Evolutionary conservation across 2,329 filamentous ascomycete species (phyloP), one percentile per base, ranked within the genome.

Genomic region (Verticillium dahliae): DNA sequence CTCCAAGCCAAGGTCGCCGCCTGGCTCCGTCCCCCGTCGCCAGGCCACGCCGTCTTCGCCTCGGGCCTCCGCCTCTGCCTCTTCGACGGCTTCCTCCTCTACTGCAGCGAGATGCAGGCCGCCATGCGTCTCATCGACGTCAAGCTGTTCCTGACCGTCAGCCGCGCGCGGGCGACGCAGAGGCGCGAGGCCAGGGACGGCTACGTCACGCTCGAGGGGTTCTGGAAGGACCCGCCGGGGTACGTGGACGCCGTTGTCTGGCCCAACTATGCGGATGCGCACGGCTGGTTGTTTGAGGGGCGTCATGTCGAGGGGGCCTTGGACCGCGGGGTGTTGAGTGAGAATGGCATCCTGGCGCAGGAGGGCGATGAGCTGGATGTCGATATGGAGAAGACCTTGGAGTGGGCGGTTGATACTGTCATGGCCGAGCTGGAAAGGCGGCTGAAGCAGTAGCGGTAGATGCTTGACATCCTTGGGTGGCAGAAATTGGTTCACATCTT

Each of bases 231-330:
- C 74, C 95, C 95, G 0, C 92, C 92, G 0, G 93, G 91, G 0
- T 99, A 98, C 73, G 92, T 98, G 41, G 93, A 98, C 72, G 85
- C 90, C 72, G 84, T 99, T 60, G 95, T 99, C 4, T 99, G 95
- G 95, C 94, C 94, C 3, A 94, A 96, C 69, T 98, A 97, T 74
- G 90, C 90, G 3, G 80, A 84, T 60, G 86, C 92, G 68, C 93
- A 98, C 76, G 79, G 80, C 27, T 96, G 91, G 81, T 78, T 99
- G 73, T 95, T 97, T 71, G 75, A 87, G 65, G 76, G 78, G 7
- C 88, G 85, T 0, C 78, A 93, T 70, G 90, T 91, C 0, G 84
- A 90, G 67, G 84, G 84, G 0, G 69, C 75, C 56, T 70, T 87
- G 10, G 78, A 83, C 50, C 71, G 75, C 18, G 74, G 77, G 0